Evolutionary conservation across 208 protist species (phyloP).

Genomic region (Vickermania ingenoplastis): DNA sequence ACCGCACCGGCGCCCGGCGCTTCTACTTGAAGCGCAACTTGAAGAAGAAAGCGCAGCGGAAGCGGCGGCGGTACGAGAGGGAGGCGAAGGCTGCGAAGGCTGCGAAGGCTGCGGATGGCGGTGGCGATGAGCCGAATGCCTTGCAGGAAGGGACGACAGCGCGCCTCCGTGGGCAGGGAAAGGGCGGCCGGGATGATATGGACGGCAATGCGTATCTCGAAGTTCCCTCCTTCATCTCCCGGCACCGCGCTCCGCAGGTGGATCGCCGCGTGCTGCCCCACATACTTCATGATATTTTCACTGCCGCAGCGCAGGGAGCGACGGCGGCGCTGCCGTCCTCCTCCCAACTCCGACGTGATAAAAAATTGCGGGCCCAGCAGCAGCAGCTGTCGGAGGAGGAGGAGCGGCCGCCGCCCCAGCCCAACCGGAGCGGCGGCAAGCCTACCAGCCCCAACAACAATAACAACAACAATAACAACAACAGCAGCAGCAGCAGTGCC

Average conservation of each 20-base stretch:
- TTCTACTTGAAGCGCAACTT: slow-evolving; percentile 8
- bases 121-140: neutral
- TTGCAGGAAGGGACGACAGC: neutral
- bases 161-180: neutral
- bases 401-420: too few species aligned
- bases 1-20: slow-evolving; percentile 9
- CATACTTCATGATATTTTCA: slow-evolving; percentile 22
- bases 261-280: slow-evolving; percentile 47
- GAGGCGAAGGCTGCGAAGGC: neutral
- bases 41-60: neutral
- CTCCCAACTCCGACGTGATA: too few species aligned
- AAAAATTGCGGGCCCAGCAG: neutral
- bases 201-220: slow-evolving; percentile 37
- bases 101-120: neutral
- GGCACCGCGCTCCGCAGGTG: slow-evolving; percentile 20
- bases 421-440: too few species aligned
- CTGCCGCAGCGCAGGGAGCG: slow-evolving; percentile 9
- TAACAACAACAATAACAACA: neutral
- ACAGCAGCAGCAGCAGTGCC: neutral
- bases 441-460: too few species aligned
- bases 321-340: neutral
- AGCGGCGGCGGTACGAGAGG: neutral
- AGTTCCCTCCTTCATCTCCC: slow-evolving; percentile 56
- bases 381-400: too few species aligned
- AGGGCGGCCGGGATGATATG: neutral